phyloP scores from a whole-genome alignment of 2,329 filamentous ascomycete species.

The Paecilomyces formosus region DNA sequence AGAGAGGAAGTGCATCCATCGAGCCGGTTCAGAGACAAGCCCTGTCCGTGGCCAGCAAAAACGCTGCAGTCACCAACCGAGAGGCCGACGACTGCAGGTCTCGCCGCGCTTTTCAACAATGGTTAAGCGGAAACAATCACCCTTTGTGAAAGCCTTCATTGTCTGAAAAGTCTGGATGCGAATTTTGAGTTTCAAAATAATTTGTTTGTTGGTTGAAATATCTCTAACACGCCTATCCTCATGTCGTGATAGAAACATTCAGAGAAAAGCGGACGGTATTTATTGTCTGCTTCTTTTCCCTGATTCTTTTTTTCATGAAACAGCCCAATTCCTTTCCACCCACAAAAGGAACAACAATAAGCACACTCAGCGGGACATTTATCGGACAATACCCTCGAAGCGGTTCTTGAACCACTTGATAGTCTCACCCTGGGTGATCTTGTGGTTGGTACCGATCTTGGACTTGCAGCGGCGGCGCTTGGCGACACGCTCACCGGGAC shows the following conservation, averaged over 20 bases:
- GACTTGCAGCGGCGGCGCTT: constrained; percentile 87
- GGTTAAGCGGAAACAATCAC: constrained; percentile 51
- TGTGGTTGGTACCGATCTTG: constrained; percentile 79
- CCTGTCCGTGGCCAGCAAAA: background rate
- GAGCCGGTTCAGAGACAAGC: background rate
- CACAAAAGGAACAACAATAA: constrained; percentile 9
- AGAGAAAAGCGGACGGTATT: constrained; percentile 16
- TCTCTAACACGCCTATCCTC: constrained; percentile 33
- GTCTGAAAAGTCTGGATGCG: constrained; percentile 39
- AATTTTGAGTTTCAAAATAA: constrained; percentile 6
- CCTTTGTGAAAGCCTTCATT: constrained; percentile 52
- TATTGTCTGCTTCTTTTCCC: constrained; percentile 16
- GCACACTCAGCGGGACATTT: constrained; percentile 43
- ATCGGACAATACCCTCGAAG: constrained; percentile 98
- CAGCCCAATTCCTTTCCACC: constrained; percentile 17
- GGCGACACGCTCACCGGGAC: constrained; percentile 94
- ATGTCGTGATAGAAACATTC: constrained; percentile 28
- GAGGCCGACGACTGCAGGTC: background rate
- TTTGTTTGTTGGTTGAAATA: constrained; percentile 24
- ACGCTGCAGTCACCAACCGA: background rate
- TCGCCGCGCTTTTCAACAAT: constrained; percentile 39
- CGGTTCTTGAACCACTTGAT: constrained; percentile 96
- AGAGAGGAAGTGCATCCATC: background rate
- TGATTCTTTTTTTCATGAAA: constrained; percentile 21
- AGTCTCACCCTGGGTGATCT: constrained; percentile 90